A percentile compares a stretch with the other conserved stretches of the same genome.
Evolutionary conservation across 345 rosid genomes (phyloP).

Genomic region (Arabis hirsuta): DNA sequence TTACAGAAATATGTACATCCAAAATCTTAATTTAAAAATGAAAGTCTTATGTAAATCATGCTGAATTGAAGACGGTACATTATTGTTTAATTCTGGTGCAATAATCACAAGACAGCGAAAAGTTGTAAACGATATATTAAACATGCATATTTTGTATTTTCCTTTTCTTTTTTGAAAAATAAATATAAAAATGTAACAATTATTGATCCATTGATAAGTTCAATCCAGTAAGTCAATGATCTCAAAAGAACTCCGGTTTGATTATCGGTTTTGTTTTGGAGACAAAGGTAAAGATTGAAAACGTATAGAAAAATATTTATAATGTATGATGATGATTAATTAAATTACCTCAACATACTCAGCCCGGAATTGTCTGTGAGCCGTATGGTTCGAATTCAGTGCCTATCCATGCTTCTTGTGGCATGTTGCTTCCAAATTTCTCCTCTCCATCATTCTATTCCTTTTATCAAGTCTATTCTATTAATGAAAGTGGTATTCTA

Average conservation of each 20-base stretch:
- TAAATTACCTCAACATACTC: conserved; percentile 37
- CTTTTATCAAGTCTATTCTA: too few species aligned
- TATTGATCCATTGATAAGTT: not conserved
- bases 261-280: not conserved
- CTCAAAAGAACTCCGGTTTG: not conserved
- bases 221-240: not conserved
- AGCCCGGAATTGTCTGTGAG: conserved; percentile 22
- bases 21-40: not conserved
- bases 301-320: not conserved
- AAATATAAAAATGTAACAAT: not conserved
- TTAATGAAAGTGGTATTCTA: too few species aligned
- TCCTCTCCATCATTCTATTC: too few species aligned
- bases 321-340: not conserved
- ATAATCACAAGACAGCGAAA: not conserved
- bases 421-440: conserved; percentile 20
- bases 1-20: too few species aligned
- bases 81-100: conserved; percentile 8
- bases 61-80: not conserved
- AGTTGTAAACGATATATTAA: not conserved
- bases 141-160: not conserved
- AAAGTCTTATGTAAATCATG: not conserved
- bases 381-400: conserved; percentile 38
- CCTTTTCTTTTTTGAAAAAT: too few species aligned
- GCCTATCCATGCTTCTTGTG: conserved; percentile 40
- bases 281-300: not conserved